phyloP scores from a whole-genome alignment of 371 early-diverging fungal species.

The Batkoa obscura region DNA sequence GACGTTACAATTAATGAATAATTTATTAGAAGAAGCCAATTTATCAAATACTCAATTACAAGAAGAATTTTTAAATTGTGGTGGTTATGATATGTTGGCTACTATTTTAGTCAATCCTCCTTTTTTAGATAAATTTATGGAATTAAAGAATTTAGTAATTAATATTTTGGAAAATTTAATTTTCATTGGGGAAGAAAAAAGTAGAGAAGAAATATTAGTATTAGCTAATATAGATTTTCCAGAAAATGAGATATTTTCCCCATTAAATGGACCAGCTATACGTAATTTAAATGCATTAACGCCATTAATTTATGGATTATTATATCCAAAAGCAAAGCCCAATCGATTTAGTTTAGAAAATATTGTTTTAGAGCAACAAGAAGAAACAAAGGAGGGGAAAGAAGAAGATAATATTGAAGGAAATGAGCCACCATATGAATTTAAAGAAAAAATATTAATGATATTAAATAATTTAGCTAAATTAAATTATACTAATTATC shows the following conservation, averaged over 20 bases:
- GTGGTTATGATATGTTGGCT: not conserved
- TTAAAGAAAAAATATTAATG: not conserved
- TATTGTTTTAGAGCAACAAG: no score
- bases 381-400: no score
- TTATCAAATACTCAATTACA: no score
- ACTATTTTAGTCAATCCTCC: not conserved
- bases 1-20: no score
- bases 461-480: not conserved
- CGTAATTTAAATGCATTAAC: not conserved
- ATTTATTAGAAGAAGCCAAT: no score
- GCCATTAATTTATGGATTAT: not conserved
- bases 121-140: not conserved
- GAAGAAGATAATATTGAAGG: not conserved
- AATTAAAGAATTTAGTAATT: not conserved
- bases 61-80: no score
- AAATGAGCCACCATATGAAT: not conserved
- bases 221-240: not conserved
- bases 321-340: not conserved
- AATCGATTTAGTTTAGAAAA: not conserved
- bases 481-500: not conserved
- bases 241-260: no score
- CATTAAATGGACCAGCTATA: not conserved
- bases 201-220: not conserved
- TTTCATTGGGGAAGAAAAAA: not conserved
- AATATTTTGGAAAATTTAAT: not conserved